A percentile compares a stretch with the other conserved stretches of the same genome.
phyloP scores from a whole-genome alignment of 2,329 filamentous ascomycete species.

The Parastagonospora nodorum region DNA sequence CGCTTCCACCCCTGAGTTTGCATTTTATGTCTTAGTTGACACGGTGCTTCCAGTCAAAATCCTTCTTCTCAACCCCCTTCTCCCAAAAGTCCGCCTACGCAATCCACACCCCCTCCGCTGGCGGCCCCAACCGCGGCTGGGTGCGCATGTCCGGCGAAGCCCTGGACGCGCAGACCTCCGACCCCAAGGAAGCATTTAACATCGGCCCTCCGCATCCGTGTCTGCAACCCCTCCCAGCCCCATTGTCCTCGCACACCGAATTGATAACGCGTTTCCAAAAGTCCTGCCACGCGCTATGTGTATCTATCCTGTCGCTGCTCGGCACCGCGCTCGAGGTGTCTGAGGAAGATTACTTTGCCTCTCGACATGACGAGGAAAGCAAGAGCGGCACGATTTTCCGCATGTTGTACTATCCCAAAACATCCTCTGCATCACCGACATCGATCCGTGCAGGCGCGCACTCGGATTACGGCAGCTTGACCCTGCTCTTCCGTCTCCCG shows the following conservation, averaged over 20 bases:
- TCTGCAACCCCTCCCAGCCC: constrained; percentile 74
- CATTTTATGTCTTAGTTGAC: no score
- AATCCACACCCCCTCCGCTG: constrained; percentile 66
- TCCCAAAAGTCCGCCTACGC: constrained; percentile 76
- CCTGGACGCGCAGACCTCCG: constrained; percentile 81
- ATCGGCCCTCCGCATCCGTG: constrained; percentile 70
- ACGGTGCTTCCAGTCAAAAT: no score
- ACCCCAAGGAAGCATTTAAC: constrained; percentile 86
- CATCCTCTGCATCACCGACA: constrained; percentile 41
- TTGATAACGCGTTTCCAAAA: constrained; percentile 70
- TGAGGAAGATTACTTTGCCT: constrained; percentile 61
- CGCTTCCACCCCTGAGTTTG: constrained; percentile 17
- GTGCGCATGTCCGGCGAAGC: constrained; percentile 85
- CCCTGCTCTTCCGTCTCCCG: constrained; percentile 79
- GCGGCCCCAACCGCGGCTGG: constrained; percentile 81
- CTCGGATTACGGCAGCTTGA: constrained; percentile 78
- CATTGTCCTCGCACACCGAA: constrained; percentile 63
- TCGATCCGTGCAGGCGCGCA: constrained; percentile 85
- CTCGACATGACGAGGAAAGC: constrained; percentile 61
- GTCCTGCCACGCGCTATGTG: constrained; percentile 74
- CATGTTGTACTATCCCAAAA: constrained; percentile 59
- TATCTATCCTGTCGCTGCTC: constrained; percentile 74
- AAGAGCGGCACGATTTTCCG: constrained; percentile 58
- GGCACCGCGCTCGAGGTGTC: constrained; percentile 72
- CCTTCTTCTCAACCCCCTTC: constrained; percentile 72